Percentiles rank a stretch among this genome's conserved stretches.
Evolutionary conservation across 768 basidiomycete genomes (phyloP).

Genomic region (Russula dissimulans): DNA sequence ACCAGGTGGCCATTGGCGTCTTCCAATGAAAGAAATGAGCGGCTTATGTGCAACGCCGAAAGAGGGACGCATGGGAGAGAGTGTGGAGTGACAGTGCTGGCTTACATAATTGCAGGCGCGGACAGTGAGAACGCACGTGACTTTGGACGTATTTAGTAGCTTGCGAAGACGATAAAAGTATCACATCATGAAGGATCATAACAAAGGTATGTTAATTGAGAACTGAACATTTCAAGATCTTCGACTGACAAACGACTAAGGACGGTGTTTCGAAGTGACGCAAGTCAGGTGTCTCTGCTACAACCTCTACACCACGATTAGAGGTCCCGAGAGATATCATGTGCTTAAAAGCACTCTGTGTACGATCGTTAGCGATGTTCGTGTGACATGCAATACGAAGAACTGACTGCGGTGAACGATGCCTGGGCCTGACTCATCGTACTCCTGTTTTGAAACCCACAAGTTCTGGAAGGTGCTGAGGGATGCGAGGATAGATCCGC

Average conservation of each 20-base stretch:
- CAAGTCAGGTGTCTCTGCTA: not conserved
- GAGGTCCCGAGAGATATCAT: not conserved
- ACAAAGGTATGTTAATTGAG: too few species aligned
- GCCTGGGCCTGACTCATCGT: not conserved
- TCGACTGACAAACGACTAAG: too few species aligned
- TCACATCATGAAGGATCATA: too few species aligned
- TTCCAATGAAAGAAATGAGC: conserved; percentile 24
- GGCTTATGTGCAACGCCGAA: conserved; percentile 17
- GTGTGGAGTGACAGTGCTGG: not conserved
- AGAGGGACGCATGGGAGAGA: conserved; percentile 13
- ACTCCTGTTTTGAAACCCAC: not conserved
- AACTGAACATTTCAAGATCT: too few species aligned
- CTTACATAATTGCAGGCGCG: too few species aligned
- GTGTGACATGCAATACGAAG: not conserved
- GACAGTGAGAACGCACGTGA: too few species aligned
- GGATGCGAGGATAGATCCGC: not conserved
- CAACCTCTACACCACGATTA: not conserved
- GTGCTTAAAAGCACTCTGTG: not conserved
- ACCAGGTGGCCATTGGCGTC: conserved; percentile 18
- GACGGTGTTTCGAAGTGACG: not conserved
- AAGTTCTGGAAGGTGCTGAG: not conserved
- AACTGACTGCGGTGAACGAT: not conserved
- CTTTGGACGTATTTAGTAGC: too few species aligned
- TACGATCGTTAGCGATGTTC: not conserved
- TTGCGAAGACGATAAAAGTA: too few species aligned